These are phyloP conservation scores for Colletotrichum liriopes DNA, from an alignment of 2,329 filamentous ascomycete genomes.

Conservation along the genomic window DNA sequence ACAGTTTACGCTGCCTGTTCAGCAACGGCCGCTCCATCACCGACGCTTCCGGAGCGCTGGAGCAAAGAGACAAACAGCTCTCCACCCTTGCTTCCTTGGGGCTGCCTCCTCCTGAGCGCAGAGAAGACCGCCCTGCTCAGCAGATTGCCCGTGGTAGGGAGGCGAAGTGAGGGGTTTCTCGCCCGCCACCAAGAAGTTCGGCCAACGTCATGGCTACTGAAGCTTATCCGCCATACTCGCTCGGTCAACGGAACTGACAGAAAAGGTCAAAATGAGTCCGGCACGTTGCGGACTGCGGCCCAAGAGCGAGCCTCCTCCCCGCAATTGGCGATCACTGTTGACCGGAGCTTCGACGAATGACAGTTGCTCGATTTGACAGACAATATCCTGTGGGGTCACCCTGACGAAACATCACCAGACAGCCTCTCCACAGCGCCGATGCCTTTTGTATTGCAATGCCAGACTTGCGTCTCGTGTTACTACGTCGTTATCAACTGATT, in stretches of 20 bases:
- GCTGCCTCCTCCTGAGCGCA: conserved; percentile 7
- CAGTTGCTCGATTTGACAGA: conserved; percentile 27
- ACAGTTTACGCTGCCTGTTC: conserved; percentile 18
- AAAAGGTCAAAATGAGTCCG: not conserved
- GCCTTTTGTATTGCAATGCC: not conserved
- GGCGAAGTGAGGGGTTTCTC: conserved; percentile 31
- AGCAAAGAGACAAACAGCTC: conserved; percentile 2
- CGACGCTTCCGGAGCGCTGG: conserved; percentile 34
- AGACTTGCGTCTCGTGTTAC: not conserved
- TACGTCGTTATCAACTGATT: not conserved
- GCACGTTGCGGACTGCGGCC: conserved; percentile 9
- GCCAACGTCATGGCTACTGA: conserved; percentile 12
- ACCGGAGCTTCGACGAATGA: conserved; percentile 24
- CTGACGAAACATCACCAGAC: conserved; percentile 24
- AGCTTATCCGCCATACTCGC: conserved; percentile 5
- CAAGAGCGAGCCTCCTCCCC: not conserved
- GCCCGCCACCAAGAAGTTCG: conserved; percentile 29
- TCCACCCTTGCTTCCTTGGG: conserved; percentile 7
- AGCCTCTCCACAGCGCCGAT: conserved; percentile 25
- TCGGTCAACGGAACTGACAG: conserved; percentile 2
- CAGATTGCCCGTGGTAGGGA: conserved; percentile 11
- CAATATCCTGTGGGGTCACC: conserved; percentile 5
- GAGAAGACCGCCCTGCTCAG: conserved; percentile 10
- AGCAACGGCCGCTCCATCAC: conserved; percentile 19
- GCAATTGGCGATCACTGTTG: conserved; percentile 9